Base-by-base conservation (phyloP, 768 basidiomycete genomes). In the Gymnopilus dilepis region DNA sequence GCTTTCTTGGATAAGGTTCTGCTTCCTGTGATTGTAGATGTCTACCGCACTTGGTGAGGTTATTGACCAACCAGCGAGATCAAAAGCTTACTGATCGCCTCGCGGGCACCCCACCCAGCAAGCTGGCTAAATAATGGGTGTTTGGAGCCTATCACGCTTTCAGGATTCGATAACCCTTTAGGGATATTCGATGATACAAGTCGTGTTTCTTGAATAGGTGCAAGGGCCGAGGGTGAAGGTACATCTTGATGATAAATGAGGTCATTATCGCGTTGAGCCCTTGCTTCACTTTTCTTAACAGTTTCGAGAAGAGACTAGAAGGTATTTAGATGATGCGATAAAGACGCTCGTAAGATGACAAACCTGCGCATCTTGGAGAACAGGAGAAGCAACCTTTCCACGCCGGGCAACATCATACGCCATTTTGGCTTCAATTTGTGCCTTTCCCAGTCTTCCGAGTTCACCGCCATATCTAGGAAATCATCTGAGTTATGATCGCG, bases 201-300 rank as follows among this genome's bases (percentile, higher is more conserved):
- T 9, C 84, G 75, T 2, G 87, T 86, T 37, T 86, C 86, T 30
- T 80, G 77, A 52, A 98, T 87, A 0, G 82, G 70, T 0, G 87
- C 76, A 6, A 97, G 83, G 15, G 88, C 82, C 2, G 90, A 86
- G 4, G 84, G 67, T 0, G 94, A 78, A 0, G 96, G 95, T 1
- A 97, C 81, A 58, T 93, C 89, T 53, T 93, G 84, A 66, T 97
- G 94, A 76, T 98, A 99, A 38, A 99, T 97, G 6, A 97, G 78
- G 73, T 97, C 92, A 72, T 99, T 99, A 73, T 99, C 97, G 31
- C 94, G 86, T 64, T 90, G 86, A 0, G 96, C 92, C 13, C 93
- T 84, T 4, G 79, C 74, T 33, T 91, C 73, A 58, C 86, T 84
- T 54, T 84, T 86, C 65, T 89, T 84, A 24, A 97, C 78, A 7